Evolutionary conservation across 2,329 filamentous ascomycete species (phyloP).

Genomic region (Pseudogymnoascus destructans): DNA sequence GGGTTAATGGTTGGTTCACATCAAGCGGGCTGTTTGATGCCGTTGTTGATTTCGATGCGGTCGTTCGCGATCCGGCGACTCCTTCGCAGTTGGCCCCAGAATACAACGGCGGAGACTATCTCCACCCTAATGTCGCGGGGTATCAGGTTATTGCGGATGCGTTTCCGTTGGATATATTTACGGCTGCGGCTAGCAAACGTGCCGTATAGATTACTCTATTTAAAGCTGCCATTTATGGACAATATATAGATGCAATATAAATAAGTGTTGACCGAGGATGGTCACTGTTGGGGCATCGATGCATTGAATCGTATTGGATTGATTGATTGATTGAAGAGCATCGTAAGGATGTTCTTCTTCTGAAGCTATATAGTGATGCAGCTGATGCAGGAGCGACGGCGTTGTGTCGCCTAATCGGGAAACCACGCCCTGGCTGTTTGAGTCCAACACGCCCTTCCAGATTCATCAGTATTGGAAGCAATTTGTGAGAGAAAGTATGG

Average conservation of each 20-base stretch:
- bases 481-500: too few species aligned
- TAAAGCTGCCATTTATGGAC: neutral
- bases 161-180: conserved; percentile 44
- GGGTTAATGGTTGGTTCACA: conserved; percentile 49
- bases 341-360: too few species aligned
- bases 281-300: too few species aligned
- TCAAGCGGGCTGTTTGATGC: conserved; percentile 42
- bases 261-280: too few species aligned
- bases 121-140: conserved; percentile 47
- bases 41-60: conserved; percentile 48
- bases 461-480: too few species aligned
- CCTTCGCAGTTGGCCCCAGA: conserved; percentile 35
- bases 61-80: conserved; percentile 38
- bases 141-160: conserved; percentile 46
- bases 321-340: too few species aligned
- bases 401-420: too few species aligned
- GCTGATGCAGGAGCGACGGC: too few species aligned
- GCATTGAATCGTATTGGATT: too few species aligned
- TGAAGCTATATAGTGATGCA: too few species aligned
- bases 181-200: conserved; percentile 9
- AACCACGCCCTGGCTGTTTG: too few species aligned
- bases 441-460: too few species aligned
- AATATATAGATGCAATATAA: conserved; percentile 10
- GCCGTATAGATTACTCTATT: neutral
- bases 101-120: conserved; percentile 50